Conservation (phyloP, 1,284 basidiomycete species). For the Irpex lacteus region DNA sequence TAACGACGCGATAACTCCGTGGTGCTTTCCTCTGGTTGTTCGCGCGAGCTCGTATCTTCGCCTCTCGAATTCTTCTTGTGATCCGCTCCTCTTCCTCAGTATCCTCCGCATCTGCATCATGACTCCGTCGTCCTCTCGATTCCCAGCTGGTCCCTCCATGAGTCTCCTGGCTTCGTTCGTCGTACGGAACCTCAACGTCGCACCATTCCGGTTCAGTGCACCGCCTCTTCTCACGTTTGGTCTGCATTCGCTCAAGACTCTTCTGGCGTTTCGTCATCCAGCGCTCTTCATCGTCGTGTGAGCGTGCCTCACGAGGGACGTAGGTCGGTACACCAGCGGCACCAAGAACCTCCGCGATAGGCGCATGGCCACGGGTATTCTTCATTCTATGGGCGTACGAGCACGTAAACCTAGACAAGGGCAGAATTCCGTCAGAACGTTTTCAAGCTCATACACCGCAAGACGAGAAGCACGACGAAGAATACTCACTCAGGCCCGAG, state of each 20-base stretch:
- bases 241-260: conserved; percentile 23
- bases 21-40: conserved; percentile 8
- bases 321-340: conserved; percentile 47
- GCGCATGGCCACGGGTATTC: conserved; percentile 64
- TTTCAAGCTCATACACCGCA: background rate
- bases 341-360: conserved; percentile 62
- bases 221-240: conserved; percentile 22
- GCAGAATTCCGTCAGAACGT: background rate
- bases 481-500: conserved; percentile 68
- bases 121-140: background rate
- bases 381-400: conserved; percentile 74
- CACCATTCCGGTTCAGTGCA: conserved; percentile 10
- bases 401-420: conserved; percentile 44
- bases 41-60: conserved; percentile 1
- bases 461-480: conserved; percentile 5
- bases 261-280: conserved; percentile 26
- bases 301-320: background rate
- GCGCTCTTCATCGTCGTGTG: conserved; percentile 21
- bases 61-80: conserved; percentile 1
- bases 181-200: background rate
- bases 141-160: background rate
- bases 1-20: conserved; percentile 7
- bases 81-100: conserved; percentile 3
- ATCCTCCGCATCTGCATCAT: conserved; percentile 1
- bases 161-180: background rate